These are phyloP conservation scores for Eleusine coracana DNA, from an alignment of 176 grass and related monocot genomes.

Conservation along the genomic window DNA sequence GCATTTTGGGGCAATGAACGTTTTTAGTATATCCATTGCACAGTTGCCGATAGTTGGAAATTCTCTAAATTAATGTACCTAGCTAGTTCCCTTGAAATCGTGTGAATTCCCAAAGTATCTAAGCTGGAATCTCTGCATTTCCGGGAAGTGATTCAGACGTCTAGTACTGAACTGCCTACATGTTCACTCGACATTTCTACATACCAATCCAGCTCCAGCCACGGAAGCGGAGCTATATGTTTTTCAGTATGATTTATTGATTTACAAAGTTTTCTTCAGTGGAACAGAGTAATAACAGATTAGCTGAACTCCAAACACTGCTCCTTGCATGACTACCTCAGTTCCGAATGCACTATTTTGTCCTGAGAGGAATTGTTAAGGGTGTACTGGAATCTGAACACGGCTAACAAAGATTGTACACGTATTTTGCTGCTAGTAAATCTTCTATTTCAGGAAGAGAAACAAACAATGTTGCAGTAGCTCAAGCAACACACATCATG, in stretches of 20 bases:
- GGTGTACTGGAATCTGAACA: conserved; percentile 21
- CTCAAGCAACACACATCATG: background rate
- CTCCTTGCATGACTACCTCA: background rate
- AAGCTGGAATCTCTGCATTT: background rate
- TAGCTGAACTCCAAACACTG: background rate
- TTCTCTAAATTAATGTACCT: background rate
- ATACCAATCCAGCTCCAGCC: background rate
- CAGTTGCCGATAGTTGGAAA: background rate
- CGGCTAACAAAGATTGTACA: background rate
- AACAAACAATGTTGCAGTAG: background rate
- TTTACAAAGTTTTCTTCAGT: background rate
- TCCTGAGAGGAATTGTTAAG: background rate
- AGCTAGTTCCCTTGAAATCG: conserved; percentile 21
- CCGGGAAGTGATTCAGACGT: background rate
- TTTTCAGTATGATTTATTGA: background rate
- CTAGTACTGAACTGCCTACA: background rate
- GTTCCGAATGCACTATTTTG: conserved; percentile 4
- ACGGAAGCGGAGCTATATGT: too few species aligned
- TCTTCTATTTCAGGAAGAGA: background rate
- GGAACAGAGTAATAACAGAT: background rate
- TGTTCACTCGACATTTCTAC: background rate
- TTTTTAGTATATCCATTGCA: background rate
- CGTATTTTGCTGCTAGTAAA: background rate
- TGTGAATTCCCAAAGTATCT: background rate
- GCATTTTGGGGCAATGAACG: background rate